phyloP scores from a whole-genome alignment of 2,329 filamentous ascomycete species.

The Fusarium sp. region DNA sequence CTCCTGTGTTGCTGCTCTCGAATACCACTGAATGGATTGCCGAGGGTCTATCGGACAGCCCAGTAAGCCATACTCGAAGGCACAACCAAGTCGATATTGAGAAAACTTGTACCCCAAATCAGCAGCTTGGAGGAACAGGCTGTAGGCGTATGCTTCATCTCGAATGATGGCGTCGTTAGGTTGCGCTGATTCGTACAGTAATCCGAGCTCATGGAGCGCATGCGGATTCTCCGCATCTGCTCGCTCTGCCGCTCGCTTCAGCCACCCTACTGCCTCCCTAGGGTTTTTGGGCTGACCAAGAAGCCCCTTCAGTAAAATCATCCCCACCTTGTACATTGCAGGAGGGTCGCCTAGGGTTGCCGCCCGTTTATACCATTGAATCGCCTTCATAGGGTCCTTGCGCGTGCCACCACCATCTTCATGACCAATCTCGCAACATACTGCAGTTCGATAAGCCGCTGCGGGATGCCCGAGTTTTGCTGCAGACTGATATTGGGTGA shows the following conservation, averaged over 20 bases:
- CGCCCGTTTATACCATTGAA: constrained; percentile 98
- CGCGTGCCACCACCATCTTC: constrained; percentile 95
- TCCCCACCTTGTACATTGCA: constrained; percentile 98
- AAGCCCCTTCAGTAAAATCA: constrained; percentile 93
- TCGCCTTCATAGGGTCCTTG: constrained; percentile 91
- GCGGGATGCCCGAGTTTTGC: constrained; percentile 90
- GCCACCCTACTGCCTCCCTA: constrained; percentile 89
- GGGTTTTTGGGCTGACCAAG: constrained; percentile 89
- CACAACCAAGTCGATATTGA: constrained; percentile 89
- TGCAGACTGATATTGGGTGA: constrained; percentile 91
- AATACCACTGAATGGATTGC: constrained; percentile 94
- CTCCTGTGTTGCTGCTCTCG: constrained; percentile 88
- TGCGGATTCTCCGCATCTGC: constrained; percentile 94
- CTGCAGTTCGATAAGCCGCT: constrained; percentile 93
- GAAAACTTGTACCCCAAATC: constrained; percentile 95
- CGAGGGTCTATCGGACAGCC: constrained; percentile 87
- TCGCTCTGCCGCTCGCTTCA: constrained; percentile 91
- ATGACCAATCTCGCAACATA: constrained; percentile 96
- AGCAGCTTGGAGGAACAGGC: constrained; percentile 87
- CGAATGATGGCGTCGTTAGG: constrained; percentile 81
- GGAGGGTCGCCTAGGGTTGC: constrained; percentile 91
- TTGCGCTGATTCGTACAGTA: constrained; percentile 75
- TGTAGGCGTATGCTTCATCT: constrained; percentile 86
- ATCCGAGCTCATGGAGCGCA: constrained; percentile 88
- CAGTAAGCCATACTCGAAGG: constrained; percentile 90